These are phyloP conservation scores for Zoysia matrella DNA, from an alignment of 202 grass and related monocot genomes.

Conservation along the genomic window DNA sequence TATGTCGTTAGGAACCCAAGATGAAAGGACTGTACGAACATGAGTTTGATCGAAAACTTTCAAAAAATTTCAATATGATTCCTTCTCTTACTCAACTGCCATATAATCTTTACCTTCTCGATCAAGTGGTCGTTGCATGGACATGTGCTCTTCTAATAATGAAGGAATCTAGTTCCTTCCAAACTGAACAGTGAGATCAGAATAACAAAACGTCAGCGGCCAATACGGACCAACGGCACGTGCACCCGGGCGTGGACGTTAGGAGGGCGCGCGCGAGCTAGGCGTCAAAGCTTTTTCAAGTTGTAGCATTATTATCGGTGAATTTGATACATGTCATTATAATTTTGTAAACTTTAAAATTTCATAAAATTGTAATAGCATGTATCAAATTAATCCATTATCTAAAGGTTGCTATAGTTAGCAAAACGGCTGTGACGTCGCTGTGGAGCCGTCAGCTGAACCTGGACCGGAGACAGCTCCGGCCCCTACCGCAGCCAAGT, in stretches of 20 bases:
- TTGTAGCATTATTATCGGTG: background rate
- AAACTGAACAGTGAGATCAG: background rate
- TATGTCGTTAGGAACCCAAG: background rate
- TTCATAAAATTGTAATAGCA: too few species aligned
- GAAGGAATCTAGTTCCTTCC: conserved; percentile 4
- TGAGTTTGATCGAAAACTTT: background rate
- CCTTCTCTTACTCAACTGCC: background rate
- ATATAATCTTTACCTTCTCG: background rate
- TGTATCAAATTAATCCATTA: too few species aligned
- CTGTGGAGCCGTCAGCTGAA: conserved; percentile 46
- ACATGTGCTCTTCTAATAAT: background rate
- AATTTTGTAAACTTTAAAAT: too few species aligned
- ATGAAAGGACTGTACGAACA: background rate
- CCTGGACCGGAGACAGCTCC: conserved; percentile 39
- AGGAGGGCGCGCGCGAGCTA: background rate
- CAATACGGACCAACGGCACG: conserved; percentile 3
- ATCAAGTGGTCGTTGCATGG: background rate
- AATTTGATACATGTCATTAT: too few species aligned
- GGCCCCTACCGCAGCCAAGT: conserved; percentile 34
- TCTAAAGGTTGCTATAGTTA: conserved; percentile 14
- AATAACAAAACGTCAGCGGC: background rate
- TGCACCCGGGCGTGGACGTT: background rate
- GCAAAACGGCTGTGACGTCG: conserved; percentile 32
- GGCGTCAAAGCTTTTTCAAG: background rate
- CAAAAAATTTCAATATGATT: too few species aligned